Evolutionary conservation across 1,139 yeast species (phyloP), one percentile per base, ranked within the genome.

Genomic region (Scheffersomyces titani): DNA sequence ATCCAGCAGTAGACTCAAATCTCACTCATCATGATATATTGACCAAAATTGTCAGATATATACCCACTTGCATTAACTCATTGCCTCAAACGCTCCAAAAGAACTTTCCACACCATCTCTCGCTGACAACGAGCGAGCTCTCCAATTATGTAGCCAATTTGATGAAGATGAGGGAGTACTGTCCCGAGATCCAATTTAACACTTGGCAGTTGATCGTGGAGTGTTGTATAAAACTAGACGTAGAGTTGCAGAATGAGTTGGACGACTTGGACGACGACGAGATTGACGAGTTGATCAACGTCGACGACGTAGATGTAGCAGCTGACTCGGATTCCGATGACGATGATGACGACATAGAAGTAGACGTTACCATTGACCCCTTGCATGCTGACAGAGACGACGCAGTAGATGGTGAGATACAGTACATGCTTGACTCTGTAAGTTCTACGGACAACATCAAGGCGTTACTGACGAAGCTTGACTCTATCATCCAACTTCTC

Each of bases 171-270:
- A 75, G 87, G 36, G 77, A 79, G 11, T 93, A 93, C 70, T 90
- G 94, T 62, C 85, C 87, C 5, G 97, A 92, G 64, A 76, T 92
- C 61, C 84, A 86, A 63, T 83, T 84, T 62, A 85, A 86, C 55
- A 81, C 90, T 6, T 93, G 98, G 98, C 88, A 89, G 36, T 73
- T 91, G 57, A 80, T 93, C 21, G 77, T 92, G 50, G 97, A 93
- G 70, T 84, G 87, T 61, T 82, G 91, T 55, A 92, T 94, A 59
- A 90, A 92, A 63, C 78, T 94, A 51, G 99, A 94, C 72, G 97
- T 93, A n/a, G 98, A 92, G 71, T 78, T 93, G 59, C 97, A 92
- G 68, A 92, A 91, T 66, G 96, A 90, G 65, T 74, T 90, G 60
- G 97, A 91, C 63, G 97, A 91, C 62, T 77, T 89, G 55, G 83